phyloP scores from a whole-genome alignment of 805 yeast species.

The Ogataea trehalophila region DNA sequence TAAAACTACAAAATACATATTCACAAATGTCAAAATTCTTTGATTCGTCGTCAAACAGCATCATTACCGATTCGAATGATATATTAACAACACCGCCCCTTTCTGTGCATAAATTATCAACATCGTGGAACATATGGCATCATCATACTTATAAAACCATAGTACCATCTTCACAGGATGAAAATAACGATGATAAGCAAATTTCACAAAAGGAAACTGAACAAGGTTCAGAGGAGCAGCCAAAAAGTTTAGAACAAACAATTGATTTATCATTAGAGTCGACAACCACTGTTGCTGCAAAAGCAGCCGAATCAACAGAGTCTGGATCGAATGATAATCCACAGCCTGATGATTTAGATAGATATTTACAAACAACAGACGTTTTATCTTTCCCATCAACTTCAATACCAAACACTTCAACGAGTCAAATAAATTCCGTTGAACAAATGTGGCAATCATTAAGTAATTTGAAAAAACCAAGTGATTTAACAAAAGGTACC shows the following conservation, averaged over 20 bases:
- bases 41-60: conserved; percentile 2
- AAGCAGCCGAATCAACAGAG: not conserved
- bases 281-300: not conserved
- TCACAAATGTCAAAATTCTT: conserved; percentile 15
- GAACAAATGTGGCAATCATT: conserved; percentile 51
- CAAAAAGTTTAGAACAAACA: too few species aligned
- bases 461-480: conserved; percentile 34
- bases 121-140: conserved; percentile 17
- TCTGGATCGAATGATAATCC: conserved; percentile 1
- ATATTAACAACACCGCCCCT: not conserved
- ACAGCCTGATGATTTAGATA: conserved; percentile 31
- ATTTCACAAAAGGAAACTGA: not conserved
- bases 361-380: conserved; percentile 42
- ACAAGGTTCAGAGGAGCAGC: not conserved
- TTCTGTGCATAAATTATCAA: conserved; percentile 8
- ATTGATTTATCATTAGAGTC: too few species aligned
- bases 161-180: not conserved
- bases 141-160: conserved; percentile 11
- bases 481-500: conserved; percentile 39
- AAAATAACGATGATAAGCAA: conserved; percentile 1
- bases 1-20: too few species aligned
- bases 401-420: conserved; percentile 9
- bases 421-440: conserved; percentile 35
- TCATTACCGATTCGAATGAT: not conserved
- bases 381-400: conserved; percentile 35